phyloP scores from a whole-genome alignment of 2,329 filamentous ascomycete species.

The Aureobasidium sp. region DNA sequence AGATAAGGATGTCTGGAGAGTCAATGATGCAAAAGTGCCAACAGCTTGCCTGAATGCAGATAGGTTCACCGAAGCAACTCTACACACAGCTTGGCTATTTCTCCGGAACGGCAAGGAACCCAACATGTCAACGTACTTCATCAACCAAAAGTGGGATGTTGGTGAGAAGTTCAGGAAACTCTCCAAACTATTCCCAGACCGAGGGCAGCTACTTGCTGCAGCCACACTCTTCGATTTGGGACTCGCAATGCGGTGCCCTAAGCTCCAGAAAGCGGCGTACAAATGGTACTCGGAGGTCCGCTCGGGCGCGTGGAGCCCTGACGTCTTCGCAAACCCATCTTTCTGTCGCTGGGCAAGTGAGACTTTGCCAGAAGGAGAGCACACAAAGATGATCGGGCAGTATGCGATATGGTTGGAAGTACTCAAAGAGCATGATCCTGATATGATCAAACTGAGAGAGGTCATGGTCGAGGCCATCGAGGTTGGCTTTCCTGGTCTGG shows the following conservation, averaged over 20 bases:
- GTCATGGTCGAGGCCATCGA: background rate
- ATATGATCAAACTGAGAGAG: background rate
- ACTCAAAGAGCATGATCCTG: background rate
- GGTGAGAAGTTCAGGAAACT: background rate
- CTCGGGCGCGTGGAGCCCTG: background rate
- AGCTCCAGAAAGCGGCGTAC: background rate
- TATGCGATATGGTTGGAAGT: background rate
- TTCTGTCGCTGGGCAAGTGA: background rate
- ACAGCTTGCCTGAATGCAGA: background rate
- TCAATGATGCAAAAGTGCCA: background rate
- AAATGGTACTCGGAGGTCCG: background rate
- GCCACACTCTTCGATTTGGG: background rate
- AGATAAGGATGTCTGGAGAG: background rate
- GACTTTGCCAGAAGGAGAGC: background rate
- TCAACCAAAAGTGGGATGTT: background rate
- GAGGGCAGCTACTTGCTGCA: background rate
- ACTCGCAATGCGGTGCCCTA: background rate
- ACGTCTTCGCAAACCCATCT: background rate
- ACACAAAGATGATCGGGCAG: background rate
- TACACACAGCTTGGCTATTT: background rate
- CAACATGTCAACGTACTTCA: background rate
- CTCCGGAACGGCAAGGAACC: background rate
- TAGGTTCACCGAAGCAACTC: background rate
- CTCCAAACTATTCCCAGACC: background rate
- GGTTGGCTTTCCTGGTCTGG: background rate